Percentiles rank a stretch among this genome's conserved stretches.
These are phyloP conservation scores for Termitomyces titanicus DNA, from an alignment of 768 basidiomycete species.

Conservation along the genomic window DNA sequence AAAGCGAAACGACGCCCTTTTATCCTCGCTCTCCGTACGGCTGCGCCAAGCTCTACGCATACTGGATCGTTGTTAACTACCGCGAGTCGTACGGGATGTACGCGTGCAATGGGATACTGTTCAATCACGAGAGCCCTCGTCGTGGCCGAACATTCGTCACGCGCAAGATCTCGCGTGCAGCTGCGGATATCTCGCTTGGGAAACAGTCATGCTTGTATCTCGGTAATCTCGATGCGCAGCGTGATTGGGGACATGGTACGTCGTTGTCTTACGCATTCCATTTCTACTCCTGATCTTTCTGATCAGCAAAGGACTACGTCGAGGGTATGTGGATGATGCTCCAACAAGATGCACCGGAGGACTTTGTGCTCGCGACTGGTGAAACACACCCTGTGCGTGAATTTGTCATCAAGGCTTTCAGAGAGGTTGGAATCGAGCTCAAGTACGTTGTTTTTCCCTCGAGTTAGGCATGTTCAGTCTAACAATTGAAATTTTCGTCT, in stretches of 20 bases:
- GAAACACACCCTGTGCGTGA: conserved; percentile 95
- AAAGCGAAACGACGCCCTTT: conserved; percentile 95
- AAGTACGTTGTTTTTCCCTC: conserved; percentile 35
- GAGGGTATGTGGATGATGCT: conserved; percentile 99
- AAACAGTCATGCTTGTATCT: conserved; percentile 91
- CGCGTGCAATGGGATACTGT: conserved; percentile 94
- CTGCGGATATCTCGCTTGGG: conserved; percentile 85
- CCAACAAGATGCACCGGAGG: conserved; percentile 77
- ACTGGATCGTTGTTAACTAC: conserved; percentile 90
- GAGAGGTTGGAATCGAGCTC: conserved; percentile 60
- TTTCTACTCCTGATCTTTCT: conserved; percentile 4
- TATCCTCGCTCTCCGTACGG: conserved; percentile 98
- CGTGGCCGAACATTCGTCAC: conserved; percentile 96
- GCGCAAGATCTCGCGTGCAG: conserved; percentile 89
- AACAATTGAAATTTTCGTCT: not conserved
- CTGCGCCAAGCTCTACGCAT: conserved; percentile 90
- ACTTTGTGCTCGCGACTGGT: conserved; percentile 94
- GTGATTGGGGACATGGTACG: conserved; percentile 97
- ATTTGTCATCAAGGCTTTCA: conserved; percentile 87
- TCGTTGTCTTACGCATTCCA: conserved; percentile 5
- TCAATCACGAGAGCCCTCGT: conserved; percentile 97
- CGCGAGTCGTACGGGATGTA: conserved; percentile 96
- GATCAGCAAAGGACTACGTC: conserved; percentile 78
- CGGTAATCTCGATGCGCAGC: conserved; percentile 90
- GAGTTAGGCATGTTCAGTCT: not conserved